These are phyloP conservation scores for Samsoniella hepiali DNA, from an alignment of 2,329 filamentous ascomycete species.

Conservation along the genomic window DNA sequence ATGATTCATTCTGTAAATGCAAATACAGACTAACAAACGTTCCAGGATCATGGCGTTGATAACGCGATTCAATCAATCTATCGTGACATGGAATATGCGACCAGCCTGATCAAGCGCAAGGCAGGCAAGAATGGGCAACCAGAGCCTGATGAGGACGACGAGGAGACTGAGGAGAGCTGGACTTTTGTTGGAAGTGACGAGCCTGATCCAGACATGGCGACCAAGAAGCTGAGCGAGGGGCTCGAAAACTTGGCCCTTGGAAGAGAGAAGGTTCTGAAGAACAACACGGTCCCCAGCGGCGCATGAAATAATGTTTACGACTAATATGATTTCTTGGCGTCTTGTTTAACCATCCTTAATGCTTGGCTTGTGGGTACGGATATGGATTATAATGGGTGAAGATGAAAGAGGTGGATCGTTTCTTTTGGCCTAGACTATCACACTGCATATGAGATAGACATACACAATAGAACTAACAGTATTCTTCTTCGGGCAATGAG, in stretches of 20 bases:
- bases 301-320: conserved; percentile 7
- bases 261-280: conserved; percentile 26
- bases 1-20: not conserved
- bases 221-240: conserved; percentile 39
- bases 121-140: conserved; percentile 46
- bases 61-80: conserved; percentile 90
- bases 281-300: conserved; percentile 21
- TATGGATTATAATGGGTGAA: not conserved
- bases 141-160: conserved; percentile 44
- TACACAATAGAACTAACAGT: conserved; percentile 14
- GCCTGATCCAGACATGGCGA: conserved; percentile 43
- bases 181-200: conserved; percentile 71
- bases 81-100: conserved; percentile 90
- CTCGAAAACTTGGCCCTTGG: conserved; percentile 24
- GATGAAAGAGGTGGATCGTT: not conserved
- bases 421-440: conserved; percentile 14
- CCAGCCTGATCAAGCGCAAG: conserved; percentile 71
- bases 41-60: conserved; percentile 82
- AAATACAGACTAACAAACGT: conserved; percentile 27
- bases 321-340: conserved; percentile 4
- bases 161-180: conserved; percentile 78
- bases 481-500: not conserved
- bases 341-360: not conserved
- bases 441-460: conserved; percentile 16
- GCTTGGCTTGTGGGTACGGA: not conserved